Conservation (phyloP, 2,329 filamentous ascomycete species). For the Neonectria coccinea region DNA sequence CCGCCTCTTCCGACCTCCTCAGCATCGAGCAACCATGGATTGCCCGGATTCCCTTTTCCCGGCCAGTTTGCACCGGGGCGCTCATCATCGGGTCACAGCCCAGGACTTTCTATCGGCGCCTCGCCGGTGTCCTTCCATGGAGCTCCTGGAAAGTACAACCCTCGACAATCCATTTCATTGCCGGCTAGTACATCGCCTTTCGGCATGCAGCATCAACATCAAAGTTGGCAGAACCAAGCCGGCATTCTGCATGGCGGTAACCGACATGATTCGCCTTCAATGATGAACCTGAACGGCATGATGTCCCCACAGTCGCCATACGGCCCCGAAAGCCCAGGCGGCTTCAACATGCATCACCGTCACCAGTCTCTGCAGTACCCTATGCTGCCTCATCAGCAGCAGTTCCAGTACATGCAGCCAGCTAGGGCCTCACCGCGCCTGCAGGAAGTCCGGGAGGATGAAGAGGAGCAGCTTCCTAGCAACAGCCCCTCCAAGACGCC, state of each 20-base stretch:
- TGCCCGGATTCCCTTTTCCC: slow-evolving; percentile 68
- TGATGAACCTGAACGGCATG: slow-evolving; percentile 64
- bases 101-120: slow-evolving; percentile 71
- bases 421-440: slow-evolving; percentile 70
- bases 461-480: slow-evolving; percentile 66
- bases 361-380: slow-evolving; percentile 71
- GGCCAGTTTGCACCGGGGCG: slow-evolving; percentile 70
- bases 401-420: slow-evolving; percentile 66
- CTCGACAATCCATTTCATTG: slow-evolving; percentile 78
- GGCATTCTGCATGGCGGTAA: slow-evolving; percentile 65
- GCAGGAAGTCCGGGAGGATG: slow-evolving; percentile 79
- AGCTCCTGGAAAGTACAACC: slow-evolving; percentile 70
- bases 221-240: slow-evolving; percentile 69
- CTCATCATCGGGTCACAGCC: slow-evolving; percentile 71
- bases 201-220: slow-evolving; percentile 72
- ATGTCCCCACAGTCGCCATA: slow-evolving; percentile 75
- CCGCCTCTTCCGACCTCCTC: slow-evolving; percentile 86
- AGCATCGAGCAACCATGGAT: slow-evolving; percentile 74
- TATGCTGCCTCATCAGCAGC: slow-evolving; percentile 66
- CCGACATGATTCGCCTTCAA: slow-evolving; percentile 73
- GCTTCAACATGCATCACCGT: slow-evolving; percentile 63
- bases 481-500: slow-evolving; percentile 68
- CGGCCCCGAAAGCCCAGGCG: slow-evolving; percentile 61
- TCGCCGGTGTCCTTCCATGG: slow-evolving; percentile 79
- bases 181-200: slow-evolving; percentile 74